These are phyloP conservation scores for Xerocomus potaroensis DNA, from an alignment of 768 basidiomycete genomes.

Conservation along the genomic window DNA sequence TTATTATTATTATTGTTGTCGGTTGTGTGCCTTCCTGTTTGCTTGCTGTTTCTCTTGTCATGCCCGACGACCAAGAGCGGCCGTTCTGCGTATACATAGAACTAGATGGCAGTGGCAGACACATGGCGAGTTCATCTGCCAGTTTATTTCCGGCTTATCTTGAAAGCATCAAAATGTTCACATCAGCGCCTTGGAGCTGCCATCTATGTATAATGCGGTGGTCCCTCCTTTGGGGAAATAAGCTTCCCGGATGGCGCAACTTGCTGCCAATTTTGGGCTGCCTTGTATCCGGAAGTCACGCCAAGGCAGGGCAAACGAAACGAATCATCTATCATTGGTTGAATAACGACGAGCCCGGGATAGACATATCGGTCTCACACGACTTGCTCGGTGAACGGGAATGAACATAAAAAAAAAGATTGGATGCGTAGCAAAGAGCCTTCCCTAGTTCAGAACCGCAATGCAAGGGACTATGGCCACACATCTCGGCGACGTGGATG, in stretches of 20 bases:
- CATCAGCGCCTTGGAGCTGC: no score
- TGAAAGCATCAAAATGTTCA: not conserved
- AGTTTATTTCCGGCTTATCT: not conserved
- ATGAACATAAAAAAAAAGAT: no score
- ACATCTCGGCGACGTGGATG: no score
- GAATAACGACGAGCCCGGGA: not conserved
- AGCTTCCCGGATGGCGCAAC: not conserved
- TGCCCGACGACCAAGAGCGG: no score
- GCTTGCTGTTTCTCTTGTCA: no score
- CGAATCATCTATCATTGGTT: no score
- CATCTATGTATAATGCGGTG: not conserved
- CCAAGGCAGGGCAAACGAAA: not conserved
- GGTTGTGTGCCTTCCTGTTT: not conserved
- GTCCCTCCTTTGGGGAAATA: constrained; percentile 4
- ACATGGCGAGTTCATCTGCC: not conserved
- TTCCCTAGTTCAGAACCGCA: not conserved
- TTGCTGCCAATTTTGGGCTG: not conserved
- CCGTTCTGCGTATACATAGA: no score
- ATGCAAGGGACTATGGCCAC: no score
- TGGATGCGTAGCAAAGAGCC: not conserved
- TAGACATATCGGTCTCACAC: not conserved
- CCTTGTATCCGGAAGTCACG: not conserved
- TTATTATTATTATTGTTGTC: not conserved
- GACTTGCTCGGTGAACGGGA: not conserved
- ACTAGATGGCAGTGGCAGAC: no score